phyloP scores from a whole-genome alignment of 306 rosid genomes.

The Fragaria vesca region DNA sequence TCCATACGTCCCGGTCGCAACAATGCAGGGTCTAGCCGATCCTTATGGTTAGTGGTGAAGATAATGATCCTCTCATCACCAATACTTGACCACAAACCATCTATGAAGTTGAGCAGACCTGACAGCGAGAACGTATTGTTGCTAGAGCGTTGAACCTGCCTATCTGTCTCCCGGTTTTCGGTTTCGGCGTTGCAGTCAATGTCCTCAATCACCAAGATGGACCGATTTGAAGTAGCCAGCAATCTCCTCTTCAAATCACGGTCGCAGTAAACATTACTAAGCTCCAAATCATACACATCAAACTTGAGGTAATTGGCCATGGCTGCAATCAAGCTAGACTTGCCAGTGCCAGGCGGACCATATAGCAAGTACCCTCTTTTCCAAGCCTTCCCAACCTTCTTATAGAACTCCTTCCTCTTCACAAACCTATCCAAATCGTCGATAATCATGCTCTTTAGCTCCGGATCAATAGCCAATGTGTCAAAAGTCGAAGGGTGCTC shows the following conservation, averaged over 20 bases:
- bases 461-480: constrained; percentile 37
- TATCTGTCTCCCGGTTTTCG: constrained; percentile 6
- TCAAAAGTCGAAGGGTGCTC: constrained; percentile 45
- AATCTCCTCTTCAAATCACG: constrained; percentile 24
- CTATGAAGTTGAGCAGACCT: constrained; percentile 47
- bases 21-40: constrained; percentile 49
- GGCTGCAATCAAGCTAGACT: constrained; percentile 45
- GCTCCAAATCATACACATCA: constrained; percentile 41
- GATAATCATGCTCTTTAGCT: constrained; percentile 20
- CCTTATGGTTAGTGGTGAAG: constrained; percentile 60
- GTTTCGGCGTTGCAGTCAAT: constrained; percentile 27
- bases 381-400: constrained; percentile 49
- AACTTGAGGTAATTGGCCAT: constrained; percentile 53
- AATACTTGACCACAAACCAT: constrained; percentile 62
- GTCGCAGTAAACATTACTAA: constrained; percentile 21
- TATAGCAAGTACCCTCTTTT: constrained; percentile 44
- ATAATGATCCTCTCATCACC: constrained; percentile 62
- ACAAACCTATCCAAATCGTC: constrained; percentile 40
- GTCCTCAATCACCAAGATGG: constrained; percentile 46
- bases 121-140: constrained; percentile 34
- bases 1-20: constrained; percentile 62
- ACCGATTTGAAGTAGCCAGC: constrained; percentile 34
- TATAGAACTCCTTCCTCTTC: constrained; percentile 32
- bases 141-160: not conserved
- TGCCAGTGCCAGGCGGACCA: constrained; percentile 39